Percentiles rank a stretch among this genome's conserved stretches.
Evolutionary conservation across 495 filamentous ascomycete genomes (phyloP).

Genomic region (Tricharina praecox): DNA sequence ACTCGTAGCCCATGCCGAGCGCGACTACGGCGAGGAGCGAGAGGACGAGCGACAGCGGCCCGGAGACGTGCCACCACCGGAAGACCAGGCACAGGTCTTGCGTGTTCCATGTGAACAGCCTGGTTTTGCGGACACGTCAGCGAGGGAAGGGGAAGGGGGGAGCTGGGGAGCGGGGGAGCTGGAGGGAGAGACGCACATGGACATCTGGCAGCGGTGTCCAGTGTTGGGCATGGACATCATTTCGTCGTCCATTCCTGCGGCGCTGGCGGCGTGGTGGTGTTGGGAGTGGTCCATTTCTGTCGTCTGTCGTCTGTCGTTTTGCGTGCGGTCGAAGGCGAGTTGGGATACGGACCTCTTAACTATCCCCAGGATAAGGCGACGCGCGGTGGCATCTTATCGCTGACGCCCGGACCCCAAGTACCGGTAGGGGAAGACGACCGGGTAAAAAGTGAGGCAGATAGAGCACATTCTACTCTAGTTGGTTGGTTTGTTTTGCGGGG

Average conservation of each 20-base stretch:
- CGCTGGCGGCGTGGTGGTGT: slow-evolving; percentile 37
- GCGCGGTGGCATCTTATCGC: too few species aligned
- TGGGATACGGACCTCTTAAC: too few species aligned
- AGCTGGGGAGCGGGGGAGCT: too few species aligned
- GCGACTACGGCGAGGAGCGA: slow-evolving; percentile 68
- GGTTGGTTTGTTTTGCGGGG: too few species aligned
- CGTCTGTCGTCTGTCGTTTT: too few species aligned
- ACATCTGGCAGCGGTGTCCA: slow-evolving; percentile 35
- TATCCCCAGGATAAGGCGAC: too few species aligned
- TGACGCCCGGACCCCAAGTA: too few species aligned
- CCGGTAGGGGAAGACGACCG: too few species aligned
- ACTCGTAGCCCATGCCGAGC: slow-evolving; percentile 80
- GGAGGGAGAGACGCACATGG: slow-evolving; percentile 54
- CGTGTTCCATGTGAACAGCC: slow-evolving; percentile 94
- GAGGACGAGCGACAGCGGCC: slow-evolving; percentile 51
- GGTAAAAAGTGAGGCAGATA: too few species aligned
- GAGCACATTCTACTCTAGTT: too few species aligned
- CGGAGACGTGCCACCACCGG: slow-evolving; percentile 68
- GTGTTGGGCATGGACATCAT: slow-evolving; percentile 31
- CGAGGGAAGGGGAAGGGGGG: too few species aligned
- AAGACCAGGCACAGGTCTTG: slow-evolving; percentile 90
- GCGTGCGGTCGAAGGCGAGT: too few species aligned
- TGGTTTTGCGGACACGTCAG: slow-evolving; percentile 29
- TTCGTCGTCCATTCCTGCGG: slow-evolving; percentile 35
- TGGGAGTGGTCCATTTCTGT: slow-evolving; percentile 34